Evolutionary conservation across 768 basidiomycete species (phyloP), one percentile per base, ranked within the genome.

Genomic region (Phylloporus sp.): DNA sequence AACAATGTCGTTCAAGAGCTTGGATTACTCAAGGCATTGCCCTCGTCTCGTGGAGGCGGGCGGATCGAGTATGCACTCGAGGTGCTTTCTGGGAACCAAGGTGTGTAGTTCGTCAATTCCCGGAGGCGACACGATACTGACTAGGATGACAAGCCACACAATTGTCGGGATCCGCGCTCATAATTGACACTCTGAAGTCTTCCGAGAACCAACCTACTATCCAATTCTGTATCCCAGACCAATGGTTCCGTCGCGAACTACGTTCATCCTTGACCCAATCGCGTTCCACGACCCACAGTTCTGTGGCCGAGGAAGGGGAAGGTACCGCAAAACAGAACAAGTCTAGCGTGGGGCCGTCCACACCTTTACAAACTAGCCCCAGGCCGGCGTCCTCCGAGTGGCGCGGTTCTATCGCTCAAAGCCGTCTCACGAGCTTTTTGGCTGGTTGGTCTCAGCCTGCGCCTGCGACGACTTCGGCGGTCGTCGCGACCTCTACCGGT

Each of bases 161-260:
- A 45, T 34, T 61, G 5, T 17, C 53, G 2, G 38, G 40, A 1
- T 49, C 62, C 5, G 8, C 43, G 24, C 33, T 41, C 39, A 44
- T 63, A 45, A 22, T 46, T 20, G 55, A 64, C 20, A 14, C 37
- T 14, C 36, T 62, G 11, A 50, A 3, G 29, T 53, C 57, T 15
- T 54, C 24, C 15, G 48, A 43, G 7, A 18, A 29, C 32, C 41
- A 53, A 6, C 48, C 46, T 9, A 59, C 54, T 8, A 79, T 85
- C 58, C 73, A 75, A 22, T 76, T 90, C 45, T 85, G 82, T 50
- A 79, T 91, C 8, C 85, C 85, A 2, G 85, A 85, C 43, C 82
- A 84, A 58, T 90, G 84, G 89, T 90, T 80, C 64, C 79, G 81
- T 46, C 77, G 85, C 17, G 84, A 77, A 50, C 75, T 81, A 7